Percentiles rank a stretch among this genome's conserved stretches.
Evolutionary conservation across 2,329 filamentous ascomycete genomes (phyloP).

Genomic region (Xylariaceae sp.): DNA sequence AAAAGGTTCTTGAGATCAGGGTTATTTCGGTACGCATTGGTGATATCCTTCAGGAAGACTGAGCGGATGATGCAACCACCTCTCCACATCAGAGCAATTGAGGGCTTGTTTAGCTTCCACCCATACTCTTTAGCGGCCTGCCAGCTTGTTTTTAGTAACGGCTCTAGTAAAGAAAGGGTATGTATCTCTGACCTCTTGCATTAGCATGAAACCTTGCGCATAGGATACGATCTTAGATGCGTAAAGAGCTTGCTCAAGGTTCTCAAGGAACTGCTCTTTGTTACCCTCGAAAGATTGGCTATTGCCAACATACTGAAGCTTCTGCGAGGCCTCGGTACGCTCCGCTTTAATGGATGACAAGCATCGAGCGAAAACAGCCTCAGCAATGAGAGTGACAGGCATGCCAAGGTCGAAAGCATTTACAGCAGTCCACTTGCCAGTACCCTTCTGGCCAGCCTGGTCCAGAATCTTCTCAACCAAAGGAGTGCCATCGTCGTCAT

Average conservation of each 20-base stretch:
- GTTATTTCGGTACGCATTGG: conserved; percentile 91
- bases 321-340: conserved; percentile 79
- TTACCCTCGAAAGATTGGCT: conserved; percentile 83
- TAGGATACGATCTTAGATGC: conserved; percentile 99
- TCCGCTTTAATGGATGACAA: conserved; percentile 93
- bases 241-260: conserved; percentile 98
- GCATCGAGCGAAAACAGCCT: conserved; percentile 95
- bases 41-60: conserved; percentile 99
- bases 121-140: conserved; percentile 92
- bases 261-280: conserved; percentile 91
- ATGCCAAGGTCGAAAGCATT: conserved; percentile 98
- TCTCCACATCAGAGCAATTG: conserved; percentile 99
- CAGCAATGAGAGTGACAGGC: conserved; percentile 97
- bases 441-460: conserved; percentile 98
- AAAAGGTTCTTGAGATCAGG: conserved; percentile 96
- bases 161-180: not conserved
- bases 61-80: conserved; percentile 99
- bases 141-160: conserved; percentile 14
- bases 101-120: conserved; percentile 99
- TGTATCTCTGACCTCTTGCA: conserved; percentile 78
- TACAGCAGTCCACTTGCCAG: conserved; percentile 99
- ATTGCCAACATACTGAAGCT: conserved; percentile 77
- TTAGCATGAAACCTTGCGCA: conserved; percentile 99
- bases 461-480: conserved; percentile 99
- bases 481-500: conserved; percentile 88